Evolutionary conservation across 1,284 basidiomycete genomes (phyloP).

Genomic region (Ceratobasidium theobromae): DNA sequence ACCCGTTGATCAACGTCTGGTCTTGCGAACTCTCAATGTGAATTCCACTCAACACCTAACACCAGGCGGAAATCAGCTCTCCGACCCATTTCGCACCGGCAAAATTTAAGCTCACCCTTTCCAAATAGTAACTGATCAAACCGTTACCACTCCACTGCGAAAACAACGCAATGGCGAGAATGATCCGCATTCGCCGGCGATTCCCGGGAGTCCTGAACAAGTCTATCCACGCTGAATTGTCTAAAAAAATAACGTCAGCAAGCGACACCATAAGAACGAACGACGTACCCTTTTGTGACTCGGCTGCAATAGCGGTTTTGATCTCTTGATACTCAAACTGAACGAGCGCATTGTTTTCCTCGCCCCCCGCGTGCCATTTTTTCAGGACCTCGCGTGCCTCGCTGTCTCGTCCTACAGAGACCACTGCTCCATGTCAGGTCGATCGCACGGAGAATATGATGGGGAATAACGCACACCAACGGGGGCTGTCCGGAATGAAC

Average conservation of each 20-base stretch:
- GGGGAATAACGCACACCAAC: slow-evolving; percentile 50
- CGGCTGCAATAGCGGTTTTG: slow-evolving; percentile 43
- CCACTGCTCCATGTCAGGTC: slow-evolving; percentile 40
- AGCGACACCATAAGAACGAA: background rate
- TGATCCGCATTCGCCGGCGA: slow-evolving; percentile 41
- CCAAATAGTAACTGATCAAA: slow-evolving; percentile 57
- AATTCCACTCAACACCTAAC: slow-evolving; percentile 23
- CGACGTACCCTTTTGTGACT: slow-evolving; percentile 38
- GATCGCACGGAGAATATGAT: slow-evolving; percentile 24
- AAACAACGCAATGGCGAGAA: slow-evolving; percentile 50
- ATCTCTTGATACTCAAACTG: slow-evolving; percentile 47
- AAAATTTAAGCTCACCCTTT: background rate
- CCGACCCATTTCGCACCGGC: too few species aligned
- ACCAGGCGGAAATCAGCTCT: too few species aligned
- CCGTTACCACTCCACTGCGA: slow-evolving; percentile 41
- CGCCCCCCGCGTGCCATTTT: slow-evolving; percentile 36
- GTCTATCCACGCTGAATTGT: slow-evolving; percentile 35
- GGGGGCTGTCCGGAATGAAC: slow-evolving; percentile 44
- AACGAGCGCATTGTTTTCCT: slow-evolving; percentile 43
- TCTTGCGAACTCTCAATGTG: slow-evolving; percentile 14
- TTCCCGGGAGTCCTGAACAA: slow-evolving; percentile 44
- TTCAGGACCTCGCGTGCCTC: slow-evolving; percentile 35
- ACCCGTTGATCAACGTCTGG: slow-evolving; percentile 33
- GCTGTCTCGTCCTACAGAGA: slow-evolving; percentile 35
- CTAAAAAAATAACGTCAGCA: background rate